A percentile compares a stretch with the other conserved stretches of the same genome.
Conservation (phyloP, 169 alveolate species). For the Plasmodium vivax region DNA sequence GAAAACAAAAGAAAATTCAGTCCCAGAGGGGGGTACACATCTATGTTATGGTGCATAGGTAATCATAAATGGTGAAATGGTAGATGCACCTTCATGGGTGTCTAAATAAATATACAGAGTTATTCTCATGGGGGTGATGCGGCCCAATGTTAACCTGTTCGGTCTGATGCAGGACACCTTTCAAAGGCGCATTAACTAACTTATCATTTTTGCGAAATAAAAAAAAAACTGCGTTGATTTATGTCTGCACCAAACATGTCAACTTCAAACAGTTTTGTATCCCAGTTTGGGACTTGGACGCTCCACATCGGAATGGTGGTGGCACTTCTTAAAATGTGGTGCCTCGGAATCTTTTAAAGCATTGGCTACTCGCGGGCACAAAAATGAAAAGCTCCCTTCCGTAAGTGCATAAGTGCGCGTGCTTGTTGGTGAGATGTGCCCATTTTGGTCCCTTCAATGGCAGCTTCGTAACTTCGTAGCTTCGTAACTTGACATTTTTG, state of each 20-base stretch:
- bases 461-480: neutral
- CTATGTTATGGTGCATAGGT: neutral
- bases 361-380: neutral
- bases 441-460: neutral
- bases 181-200: neutral
- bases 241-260: neutral
- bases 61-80: neutral
- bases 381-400: neutral
- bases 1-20: neutral
- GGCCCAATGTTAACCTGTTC: neutral
- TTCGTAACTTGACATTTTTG: neutral
- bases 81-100: neutral
- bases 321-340: neutral
- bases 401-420: neutral
- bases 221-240: neutral
- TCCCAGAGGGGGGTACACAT: neutral
- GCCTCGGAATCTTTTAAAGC: neutral
- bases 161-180: neutral
- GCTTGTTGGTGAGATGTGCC: neutral
- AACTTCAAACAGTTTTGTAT: neutral
- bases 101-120: neutral
- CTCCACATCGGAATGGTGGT: neutral
- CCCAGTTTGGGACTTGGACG: neutral
- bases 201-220: neutral
- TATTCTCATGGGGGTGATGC: neutral